These are phyloP conservation scores for Daldinia concentrica DNA, from an alignment of 495 filamentous ascomycete species.

Conservation along the genomic window DNA sequence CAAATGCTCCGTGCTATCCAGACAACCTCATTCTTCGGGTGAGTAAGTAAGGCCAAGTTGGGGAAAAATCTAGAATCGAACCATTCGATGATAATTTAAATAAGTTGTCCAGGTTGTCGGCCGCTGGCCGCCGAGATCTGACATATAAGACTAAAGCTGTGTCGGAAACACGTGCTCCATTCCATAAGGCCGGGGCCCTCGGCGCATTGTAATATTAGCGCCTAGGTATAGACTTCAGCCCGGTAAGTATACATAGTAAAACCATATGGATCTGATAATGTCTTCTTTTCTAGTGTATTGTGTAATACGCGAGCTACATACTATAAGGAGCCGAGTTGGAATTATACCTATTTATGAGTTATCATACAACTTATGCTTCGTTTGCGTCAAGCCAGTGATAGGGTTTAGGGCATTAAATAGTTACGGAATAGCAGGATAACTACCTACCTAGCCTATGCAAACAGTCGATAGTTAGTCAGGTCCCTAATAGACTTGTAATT, in stretches of 20 bases:
- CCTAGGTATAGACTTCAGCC: neutral
- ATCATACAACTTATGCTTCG: neutral
- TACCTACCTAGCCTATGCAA: conserved; percentile 5
- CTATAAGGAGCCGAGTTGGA: neutral
- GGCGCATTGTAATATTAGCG: conserved; percentile 11
- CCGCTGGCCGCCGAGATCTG: conserved; percentile 30
- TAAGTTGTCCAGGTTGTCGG: conserved; percentile 8
- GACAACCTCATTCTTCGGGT: conserved; percentile 3
- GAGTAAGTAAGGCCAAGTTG: neutral
- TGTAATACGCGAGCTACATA: neutral
- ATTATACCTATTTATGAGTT: no score
- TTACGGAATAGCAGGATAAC: conserved; percentile 7
- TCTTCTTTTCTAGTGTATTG: no score
- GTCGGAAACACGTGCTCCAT: conserved; percentile 30
- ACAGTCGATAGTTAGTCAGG: conserved; percentile 14
- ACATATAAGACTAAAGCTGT: conserved; percentile 1
- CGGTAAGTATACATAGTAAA: neutral
- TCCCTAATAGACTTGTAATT: conserved; percentile 31
- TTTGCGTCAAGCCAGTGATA: conserved; percentile 5
- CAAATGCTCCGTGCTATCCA: conserved; percentile 31
- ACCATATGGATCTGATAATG: neutral
- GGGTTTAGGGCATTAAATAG: neutral
- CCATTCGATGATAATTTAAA: conserved; percentile 20
- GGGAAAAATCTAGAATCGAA: conserved; percentile 25
- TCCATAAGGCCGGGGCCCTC: conserved; percentile 33